Percentiles rank a stretch among this genome's conserved stretches.
Conservation (phyloP, 2,329 filamentous ascomycete species). For the Lomentospora prolificans region DNA sequence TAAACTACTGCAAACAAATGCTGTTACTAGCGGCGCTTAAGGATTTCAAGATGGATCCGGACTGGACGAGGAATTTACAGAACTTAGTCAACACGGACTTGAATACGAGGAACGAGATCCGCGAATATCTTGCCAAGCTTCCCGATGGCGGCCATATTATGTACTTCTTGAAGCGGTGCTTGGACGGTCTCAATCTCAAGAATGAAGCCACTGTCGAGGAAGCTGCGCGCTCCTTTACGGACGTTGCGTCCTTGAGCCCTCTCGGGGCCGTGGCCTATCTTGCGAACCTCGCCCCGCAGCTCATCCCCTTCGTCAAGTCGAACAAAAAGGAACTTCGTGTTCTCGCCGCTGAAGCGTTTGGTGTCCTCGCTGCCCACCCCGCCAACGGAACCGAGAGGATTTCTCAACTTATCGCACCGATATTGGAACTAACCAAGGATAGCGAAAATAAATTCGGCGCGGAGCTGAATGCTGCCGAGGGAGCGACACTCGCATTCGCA, state of each 20-base stretch:
- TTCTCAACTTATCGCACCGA: conserved; percentile 15
- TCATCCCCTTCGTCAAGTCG: conserved; percentile 55
- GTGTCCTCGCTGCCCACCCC: conserved; percentile 64
- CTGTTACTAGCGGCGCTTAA: conserved; percentile 39
- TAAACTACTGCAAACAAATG: conserved; percentile 55
- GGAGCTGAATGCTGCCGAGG: conserved; percentile 35
- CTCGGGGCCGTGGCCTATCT: conserved; percentile 41
- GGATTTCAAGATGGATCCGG: conserved; percentile 53
- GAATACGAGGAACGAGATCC: conserved; percentile 49
- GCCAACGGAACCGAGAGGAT: conserved; percentile 25
- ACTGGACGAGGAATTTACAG: conserved; percentile 78
- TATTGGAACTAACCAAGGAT: conserved; percentile 34
- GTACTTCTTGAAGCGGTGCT: conserved; percentile 41
- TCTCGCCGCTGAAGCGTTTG: conserved; percentile 60
- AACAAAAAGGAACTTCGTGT: conserved; percentile 61
- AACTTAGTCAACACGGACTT: conserved; percentile 62
- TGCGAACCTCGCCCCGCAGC: conserved; percentile 33
- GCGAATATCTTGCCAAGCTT: conserved; percentile 34
- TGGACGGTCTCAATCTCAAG: conserved; percentile 44
- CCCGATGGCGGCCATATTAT: conserved; percentile 23
- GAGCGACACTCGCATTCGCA: conserved; percentile 33
- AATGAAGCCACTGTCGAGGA: conserved; percentile 32
- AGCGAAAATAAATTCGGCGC: conserved; percentile 31
- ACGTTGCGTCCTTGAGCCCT: conserved; percentile 40
- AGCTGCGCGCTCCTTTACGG: conserved; percentile 42